Percentiles rank a stretch among this genome's conserved stretches.
Evolutionary conservation across 1,284 basidiomycete species (phyloP).

Genomic region (Heterobasidion irregulare): DNA sequence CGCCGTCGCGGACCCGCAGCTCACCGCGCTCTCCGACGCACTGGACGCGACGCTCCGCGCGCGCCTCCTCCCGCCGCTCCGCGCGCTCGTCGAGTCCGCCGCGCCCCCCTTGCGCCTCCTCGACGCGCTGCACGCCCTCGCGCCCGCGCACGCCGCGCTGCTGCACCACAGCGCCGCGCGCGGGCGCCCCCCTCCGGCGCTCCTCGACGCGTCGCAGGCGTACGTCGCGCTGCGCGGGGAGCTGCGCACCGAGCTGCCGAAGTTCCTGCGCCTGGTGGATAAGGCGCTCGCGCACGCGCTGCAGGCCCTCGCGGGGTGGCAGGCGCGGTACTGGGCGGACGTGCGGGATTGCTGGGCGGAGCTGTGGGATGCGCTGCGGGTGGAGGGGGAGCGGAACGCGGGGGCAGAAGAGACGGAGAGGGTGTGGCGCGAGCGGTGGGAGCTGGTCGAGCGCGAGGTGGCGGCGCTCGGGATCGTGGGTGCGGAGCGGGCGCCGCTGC

Average conservation of each 20-base stretch:
- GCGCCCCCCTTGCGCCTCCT: conserved; percentile 57
- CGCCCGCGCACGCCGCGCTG: conserved; percentile 57
- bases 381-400: conserved; percentile 64
- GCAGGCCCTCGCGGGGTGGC: conserved; percentile 41
- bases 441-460: conserved; percentile 47
- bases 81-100: conserved; percentile 44
- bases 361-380: conserved; percentile 71
- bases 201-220: conserved; percentile 62
- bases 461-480: conserved; percentile 34
- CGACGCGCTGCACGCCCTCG: conserved; percentile 59
- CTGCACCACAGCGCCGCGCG: conserved; percentile 55
- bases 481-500: background rate
- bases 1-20: conserved; percentile 42
- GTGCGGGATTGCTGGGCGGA: conserved; percentile 58
- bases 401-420: conserved; percentile 56
- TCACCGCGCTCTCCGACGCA: conserved; percentile 42
- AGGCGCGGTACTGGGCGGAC: conserved; percentile 49
- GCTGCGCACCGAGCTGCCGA: conserved; percentile 58
- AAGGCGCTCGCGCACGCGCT: conserved; percentile 45
- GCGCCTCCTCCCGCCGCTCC: conserved; percentile 46
- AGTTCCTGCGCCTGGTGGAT: conserved; percentile 49
- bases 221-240: conserved; percentile 69
- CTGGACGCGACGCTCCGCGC: conserved; percentile 45
- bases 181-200: conserved; percentile 50
- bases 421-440: conserved; percentile 61